phyloP scores from a whole-genome alignment of 148 eudicot genomes.

The Mesembryanthemum crystallinum region DNA sequence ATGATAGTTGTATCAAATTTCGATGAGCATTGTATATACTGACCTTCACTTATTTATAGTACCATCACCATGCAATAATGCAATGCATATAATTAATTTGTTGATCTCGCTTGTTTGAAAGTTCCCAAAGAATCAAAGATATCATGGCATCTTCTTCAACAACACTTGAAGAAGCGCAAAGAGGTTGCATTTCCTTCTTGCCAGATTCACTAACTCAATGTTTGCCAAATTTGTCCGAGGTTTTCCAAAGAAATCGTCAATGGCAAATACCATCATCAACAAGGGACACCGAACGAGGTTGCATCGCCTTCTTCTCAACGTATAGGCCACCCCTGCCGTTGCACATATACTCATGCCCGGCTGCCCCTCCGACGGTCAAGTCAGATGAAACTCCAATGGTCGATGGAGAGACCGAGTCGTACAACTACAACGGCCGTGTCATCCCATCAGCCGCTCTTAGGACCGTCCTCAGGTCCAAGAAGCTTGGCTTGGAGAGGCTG shows the following conservation, averaged over 20 bases:
- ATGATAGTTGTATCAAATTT: no score
- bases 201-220: no score
- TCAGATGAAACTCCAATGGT: neutral
- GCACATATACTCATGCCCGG: constrained; percentile 24
- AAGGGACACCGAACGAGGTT: neutral
- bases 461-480: neutral
- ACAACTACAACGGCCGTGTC: neutral
- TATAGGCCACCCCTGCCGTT: constrained; percentile 25
- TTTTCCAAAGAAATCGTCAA: neutral
- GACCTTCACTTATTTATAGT: no score
- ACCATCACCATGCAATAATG: no score
- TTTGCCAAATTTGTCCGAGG: no score
- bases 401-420: neutral
- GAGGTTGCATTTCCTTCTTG: no score
- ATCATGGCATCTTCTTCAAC: no score
- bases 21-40: no score
- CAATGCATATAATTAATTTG: no score
- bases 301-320: constrained; percentile 26
- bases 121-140: no score
- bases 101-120: no score
- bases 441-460: neutral
- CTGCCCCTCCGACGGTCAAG: neutral
- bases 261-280: neutral
- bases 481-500: neutral
- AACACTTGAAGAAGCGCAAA: no score